Conservation (phyloP, 176 grass and related monocot genomes). For the Zea luxurians region DNA sequence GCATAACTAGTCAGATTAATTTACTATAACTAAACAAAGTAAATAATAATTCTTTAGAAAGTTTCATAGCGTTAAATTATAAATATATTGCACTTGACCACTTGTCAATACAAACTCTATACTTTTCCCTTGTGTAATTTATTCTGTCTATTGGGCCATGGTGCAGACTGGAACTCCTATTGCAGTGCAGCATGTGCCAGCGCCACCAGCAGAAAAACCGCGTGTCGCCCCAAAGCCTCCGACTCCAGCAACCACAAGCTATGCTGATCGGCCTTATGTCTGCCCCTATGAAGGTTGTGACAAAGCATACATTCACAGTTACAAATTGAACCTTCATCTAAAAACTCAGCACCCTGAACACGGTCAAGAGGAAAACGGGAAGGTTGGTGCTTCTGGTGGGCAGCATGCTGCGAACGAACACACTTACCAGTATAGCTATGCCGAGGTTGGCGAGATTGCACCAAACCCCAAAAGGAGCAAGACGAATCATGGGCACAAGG, state of each 20-base stretch:
- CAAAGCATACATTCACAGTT: conserved; percentile 82
- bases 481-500: conserved; percentile 7
- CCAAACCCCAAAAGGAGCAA: conserved; percentile 54
- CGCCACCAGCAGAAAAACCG: conserved; percentile 43
- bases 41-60: conserved; percentile 34
- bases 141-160: conserved; percentile 9
- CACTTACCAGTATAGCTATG: conserved; percentile 43
- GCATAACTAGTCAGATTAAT: not conserved
- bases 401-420: conserved; percentile 30
- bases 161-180: conserved; percentile 48
- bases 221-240: conserved; percentile 43
- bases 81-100: not conserved
- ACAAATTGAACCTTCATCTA: conserved; percentile 90
- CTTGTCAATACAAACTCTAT: conserved; percentile 1
- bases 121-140: conserved; percentile 9
- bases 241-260: conserved; percentile 37
- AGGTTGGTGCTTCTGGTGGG: conserved; percentile 16
- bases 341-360: conserved; percentile 76
- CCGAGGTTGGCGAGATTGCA: conserved; percentile 32
- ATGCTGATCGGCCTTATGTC: conserved; percentile 50
- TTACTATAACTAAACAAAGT: conserved; percentile 18
- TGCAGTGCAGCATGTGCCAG: conserved; percentile 33
- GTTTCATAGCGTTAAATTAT: conserved; percentile 10
- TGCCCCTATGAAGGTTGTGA: conserved; percentile 85
- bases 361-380: conserved; percentile 47